These are phyloP conservation scores for Hibiscus mutabilis DNA, from an alignment of 345 rosid genomes.

Conservation along the genomic window DNA sequence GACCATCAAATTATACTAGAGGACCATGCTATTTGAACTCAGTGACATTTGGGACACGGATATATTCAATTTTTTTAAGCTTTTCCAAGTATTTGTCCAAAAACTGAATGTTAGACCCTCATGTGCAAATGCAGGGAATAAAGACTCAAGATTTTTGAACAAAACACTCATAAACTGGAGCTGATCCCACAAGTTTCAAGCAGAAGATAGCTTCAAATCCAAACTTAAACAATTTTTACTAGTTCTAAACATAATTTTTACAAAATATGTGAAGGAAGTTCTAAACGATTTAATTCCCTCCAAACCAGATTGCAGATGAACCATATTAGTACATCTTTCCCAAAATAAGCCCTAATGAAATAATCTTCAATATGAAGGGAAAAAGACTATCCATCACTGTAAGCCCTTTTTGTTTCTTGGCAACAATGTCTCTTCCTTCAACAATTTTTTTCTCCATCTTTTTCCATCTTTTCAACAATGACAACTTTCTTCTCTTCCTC, in stretches of 20 bases:
- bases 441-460: too few species aligned
- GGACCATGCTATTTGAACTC: background rate
- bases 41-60: background rate
- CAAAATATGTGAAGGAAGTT: background rate
- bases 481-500: conserved; percentile 27
- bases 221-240: background rate
- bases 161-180: background rate
- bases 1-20: background rate
- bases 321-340: conserved; percentile 52
- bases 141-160: background rate
- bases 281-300: conserved; percentile 51
- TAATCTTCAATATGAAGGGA: conserved; percentile 60
- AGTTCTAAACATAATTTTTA: background rate
- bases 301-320: conserved; percentile 44
- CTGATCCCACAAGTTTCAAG: background rate
- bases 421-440: conserved; percentile 22
- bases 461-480: conserved; percentile 16
- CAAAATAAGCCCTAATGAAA: conserved; percentile 65
- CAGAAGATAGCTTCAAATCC: background rate
- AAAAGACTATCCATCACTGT: conserved; percentile 35
- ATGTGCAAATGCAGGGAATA: background rate
- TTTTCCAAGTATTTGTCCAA: too few species aligned
- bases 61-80: too few species aligned
- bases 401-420: conserved; percentile 38
- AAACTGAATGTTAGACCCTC: conserved; percentile 2